Conservation (phyloP, 2,329 filamentous ascomycete genomes). For the Coleophoma eucalyptorum region DNA sequence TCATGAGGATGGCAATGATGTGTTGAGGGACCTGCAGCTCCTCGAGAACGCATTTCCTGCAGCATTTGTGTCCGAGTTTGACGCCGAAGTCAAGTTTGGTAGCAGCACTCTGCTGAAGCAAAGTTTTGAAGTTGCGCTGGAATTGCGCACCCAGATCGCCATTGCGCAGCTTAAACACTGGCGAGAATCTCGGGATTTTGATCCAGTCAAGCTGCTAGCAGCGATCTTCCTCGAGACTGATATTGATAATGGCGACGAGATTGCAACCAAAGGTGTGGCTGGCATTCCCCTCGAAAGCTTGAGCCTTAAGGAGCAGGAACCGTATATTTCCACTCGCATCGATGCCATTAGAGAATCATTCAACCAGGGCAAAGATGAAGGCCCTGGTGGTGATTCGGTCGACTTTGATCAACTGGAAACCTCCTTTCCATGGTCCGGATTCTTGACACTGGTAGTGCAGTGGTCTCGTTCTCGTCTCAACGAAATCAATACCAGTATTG, state of each 20-base stretch:
- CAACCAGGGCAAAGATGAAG: conserved; percentile 25
- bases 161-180: conserved; percentile 36
- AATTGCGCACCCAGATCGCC: conserved; percentile 51
- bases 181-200: conserved; percentile 26
- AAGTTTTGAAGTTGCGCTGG: conserved; percentile 45
- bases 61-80: conserved; percentile 30
- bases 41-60: conserved; percentile 29
- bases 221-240: conserved; percentile 34
- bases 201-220: conserved; percentile 34
- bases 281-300: conserved; percentile 25
- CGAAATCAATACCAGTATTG: conserved; percentile 40
- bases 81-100: conserved; percentile 19
- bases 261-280: conserved; percentile 25
- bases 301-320: conserved; percentile 13
- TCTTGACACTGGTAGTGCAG: conserved; percentile 36
- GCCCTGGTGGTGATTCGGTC: conserved; percentile 21
- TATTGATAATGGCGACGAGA: conserved; percentile 29
- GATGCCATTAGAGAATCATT: conserved; percentile 32
- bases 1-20: conserved; percentile 9
- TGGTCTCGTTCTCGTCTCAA: conserved; percentile 41
- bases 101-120: conserved; percentile 34
- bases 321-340: conserved; percentile 31
- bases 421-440: conserved; percentile 44
- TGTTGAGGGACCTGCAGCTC: conserved; percentile 15
- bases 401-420: conserved; percentile 39